A percentile compares a stretch with the other conserved stretches of the same genome.
These are phyloP conservation scores for Leptographium procerum DNA, from an alignment of 2,329 filamentous ascomycete species.

Conservation along the genomic window DNA sequence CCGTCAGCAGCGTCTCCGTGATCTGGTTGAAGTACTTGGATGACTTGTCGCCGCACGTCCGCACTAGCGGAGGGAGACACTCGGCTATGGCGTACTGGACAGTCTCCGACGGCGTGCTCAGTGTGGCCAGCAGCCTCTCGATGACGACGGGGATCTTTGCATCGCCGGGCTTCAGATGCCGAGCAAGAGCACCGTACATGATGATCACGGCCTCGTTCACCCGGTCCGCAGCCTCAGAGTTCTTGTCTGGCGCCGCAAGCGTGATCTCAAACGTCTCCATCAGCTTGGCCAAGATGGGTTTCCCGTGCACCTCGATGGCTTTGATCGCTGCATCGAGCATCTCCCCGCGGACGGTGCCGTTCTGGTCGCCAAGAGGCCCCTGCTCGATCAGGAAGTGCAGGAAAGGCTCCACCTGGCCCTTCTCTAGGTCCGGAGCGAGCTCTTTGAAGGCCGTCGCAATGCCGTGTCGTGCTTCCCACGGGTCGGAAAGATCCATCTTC, in stretches of 20 bases:
- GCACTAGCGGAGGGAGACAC: slow-evolving; percentile 84
- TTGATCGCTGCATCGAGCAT: slow-evolving; percentile 86
- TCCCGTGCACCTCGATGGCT: slow-evolving; percentile 71
- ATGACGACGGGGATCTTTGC: slow-evolving; percentile 79
- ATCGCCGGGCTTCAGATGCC: slow-evolving; percentile 78
- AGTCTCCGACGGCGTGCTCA: slow-evolving; percentile 90
- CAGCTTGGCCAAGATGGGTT: slow-evolving; percentile 70
- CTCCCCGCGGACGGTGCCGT: slow-evolving; percentile 64
- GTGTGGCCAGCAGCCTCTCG: slow-evolving; percentile 69
- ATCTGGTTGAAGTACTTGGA: slow-evolving; percentile 71
- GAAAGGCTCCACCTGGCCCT: slow-evolving; percentile 61
- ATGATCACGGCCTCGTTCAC: slow-evolving; percentile 97
- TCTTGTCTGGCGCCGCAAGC: slow-evolving; percentile 74
- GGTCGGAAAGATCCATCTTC: slow-evolving; percentile 77
- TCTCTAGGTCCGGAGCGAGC: slow-evolving; percentile 58
- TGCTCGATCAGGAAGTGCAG: slow-evolving; percentile 76
- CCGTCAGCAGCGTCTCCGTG: slow-evolving; percentile 68
- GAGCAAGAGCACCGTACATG: slow-evolving; percentile 86
- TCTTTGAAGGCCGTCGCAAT: slow-evolving; percentile 81
- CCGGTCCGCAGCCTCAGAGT: slow-evolving; percentile 69
- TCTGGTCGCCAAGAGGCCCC: slow-evolving; percentile 78
- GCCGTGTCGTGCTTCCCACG: slow-evolving; percentile 84
- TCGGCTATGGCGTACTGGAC: slow-evolving; percentile 95
- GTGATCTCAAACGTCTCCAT: slow-evolving; percentile 89
- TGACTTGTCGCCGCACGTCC: slow-evolving; percentile 65